Base-by-base conservation (phyloP, 2,329 filamentous ascomycete genomes). In the Penicillium sclerotiorum region DNA sequence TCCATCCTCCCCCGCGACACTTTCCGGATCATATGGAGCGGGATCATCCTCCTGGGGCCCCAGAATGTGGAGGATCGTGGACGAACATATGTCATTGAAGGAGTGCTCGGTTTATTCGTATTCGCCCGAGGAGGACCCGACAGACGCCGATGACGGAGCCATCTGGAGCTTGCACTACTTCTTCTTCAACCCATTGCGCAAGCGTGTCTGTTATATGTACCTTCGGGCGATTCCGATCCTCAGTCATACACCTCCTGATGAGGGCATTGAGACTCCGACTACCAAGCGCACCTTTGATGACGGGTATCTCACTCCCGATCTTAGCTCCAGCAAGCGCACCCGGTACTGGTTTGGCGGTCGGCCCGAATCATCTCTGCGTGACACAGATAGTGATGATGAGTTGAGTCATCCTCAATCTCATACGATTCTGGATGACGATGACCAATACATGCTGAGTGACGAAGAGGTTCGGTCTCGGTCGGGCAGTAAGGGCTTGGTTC, bases 91-190 rank as follows among this genome's bases (percentile, higher is more conserved):
- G 92, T 85, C 84, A 42, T 80, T 97, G 36, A 86, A 89, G 59
- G 87, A 95, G 60, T 99, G 94, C 74, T 87, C 86, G 48, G 85
- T 93, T 55, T 97, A 96, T 71, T 88, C 87, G 48, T 99, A 95
- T 74, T 84, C 88, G 44, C 94, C 94, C 0, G 87, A 90, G 33
- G 89, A 92, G 53, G 92, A 96, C 65, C 90, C 91, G 0, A 96
- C 95, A 63, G 91, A 91, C 56, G 92, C 95, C 52, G 93, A 96
- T 54, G 91, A 96, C 65, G 89, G 90, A 54, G 88, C 92, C 8
- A 92, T 99, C 55, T 99, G 93, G 93, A 91, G 89, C 42, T 80
- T 92, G 55, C 92, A 97, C 70, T 96, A 95, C 73, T 96, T 99
- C 77, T 95, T 97, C 72, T 97, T 96, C 81, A 96, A 95, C 78